Base-by-base conservation (phyloP, 2,329 filamentous ascomycete species). In the Blastomyces parvus region DNA sequence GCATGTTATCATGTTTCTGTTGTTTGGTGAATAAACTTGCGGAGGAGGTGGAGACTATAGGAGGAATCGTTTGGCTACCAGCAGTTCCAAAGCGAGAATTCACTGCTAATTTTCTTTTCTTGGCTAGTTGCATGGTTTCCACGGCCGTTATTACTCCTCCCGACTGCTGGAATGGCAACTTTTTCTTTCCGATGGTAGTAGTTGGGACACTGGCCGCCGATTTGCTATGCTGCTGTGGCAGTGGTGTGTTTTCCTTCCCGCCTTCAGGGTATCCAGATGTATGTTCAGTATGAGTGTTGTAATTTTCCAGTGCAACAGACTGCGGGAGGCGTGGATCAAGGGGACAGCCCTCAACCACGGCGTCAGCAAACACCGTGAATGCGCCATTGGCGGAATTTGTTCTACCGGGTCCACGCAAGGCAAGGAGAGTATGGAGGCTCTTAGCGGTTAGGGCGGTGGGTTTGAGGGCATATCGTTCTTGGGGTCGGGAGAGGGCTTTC, bases 291-390 rank as follows among this genome's bases (percentile, higher is more conserved):
- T 62, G n/a, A 52, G 67, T 62, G 36, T 65, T 63, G 55, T 75
- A 69, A 59, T 73, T 71, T 50, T 74, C 68, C 30, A 72, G 70
- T 4, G 70, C 62, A 33, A 76, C 70, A 2, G 72, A 74, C 19
- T 70, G 68, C 9, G 74, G 69, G 6, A 76, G 71, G 67, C 75
- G 70, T n/a, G 76, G 81, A 65, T 83, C 81, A 25, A 83, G 70
- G 2, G 81, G 80, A 64, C 79, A 80, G 52, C 79, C 77, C 66
- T 81, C 81, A 40, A 81, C 71, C 38, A 77, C 74, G 48, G 86
- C 86, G 64, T 89, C 85, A 5, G 88, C 84, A 71, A 95, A 96
- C 27, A 91, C 82, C 68, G 86, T 85, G 86, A 91, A 96, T 5
- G 88, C 90, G 1, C 90, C 91, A 27, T 85, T 86, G 1, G 89